phyloP scores from a whole-genome alignment of 1,139 yeast genomes.

The Fermentozyma sake region DNA sequence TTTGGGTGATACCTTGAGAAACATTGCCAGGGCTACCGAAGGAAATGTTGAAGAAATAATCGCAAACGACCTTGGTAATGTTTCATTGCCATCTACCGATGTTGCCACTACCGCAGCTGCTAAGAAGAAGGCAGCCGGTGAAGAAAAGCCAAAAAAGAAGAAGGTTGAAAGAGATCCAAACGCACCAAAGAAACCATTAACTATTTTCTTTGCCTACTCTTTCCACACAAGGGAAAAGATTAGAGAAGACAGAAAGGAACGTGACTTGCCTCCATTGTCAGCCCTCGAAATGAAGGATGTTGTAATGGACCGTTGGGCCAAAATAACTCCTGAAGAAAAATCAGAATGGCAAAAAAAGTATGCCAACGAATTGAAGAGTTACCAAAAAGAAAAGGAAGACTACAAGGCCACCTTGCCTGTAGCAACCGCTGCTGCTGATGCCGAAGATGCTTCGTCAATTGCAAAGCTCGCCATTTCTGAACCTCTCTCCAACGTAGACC shows the following conservation, averaged over 20 bases:
- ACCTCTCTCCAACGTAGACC: conserved; percentile 4
- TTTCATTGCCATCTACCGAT: conserved; percentile 12
- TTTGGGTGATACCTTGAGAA: conserved; percentile 20
- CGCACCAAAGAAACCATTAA: conserved; percentile 65
- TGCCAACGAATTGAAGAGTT: conserved; percentile 56
- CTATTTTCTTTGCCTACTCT: conserved; percentile 77
- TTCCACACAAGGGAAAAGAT: conserved; percentile 59
- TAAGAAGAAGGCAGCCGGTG: conserved; percentile 4
- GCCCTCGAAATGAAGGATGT: conserved; percentile 77
- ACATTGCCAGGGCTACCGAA: conserved; percentile 12
- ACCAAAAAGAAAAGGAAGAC: conserved; percentile 60
- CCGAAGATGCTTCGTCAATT: conserved; percentile 3
- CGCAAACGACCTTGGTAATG: conserved; percentile 11
- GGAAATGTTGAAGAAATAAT: conserved; percentile 13
- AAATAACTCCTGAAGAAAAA: conserved; percentile 61
- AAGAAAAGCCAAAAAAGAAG: conserved; percentile 39
- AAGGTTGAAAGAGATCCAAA: conserved; percentile 53
- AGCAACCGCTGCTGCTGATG: conserved; percentile 11
- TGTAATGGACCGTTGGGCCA: conserved; percentile 76
- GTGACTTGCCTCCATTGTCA: conserved; percentile 57
- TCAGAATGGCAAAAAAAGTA: conserved; percentile 74
- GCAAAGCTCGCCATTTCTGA: conserved; percentile 1
- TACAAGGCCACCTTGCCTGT: conserved; percentile 48
- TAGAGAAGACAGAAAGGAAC: conserved; percentile 58
- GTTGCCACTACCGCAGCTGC: conserved; percentile 11